Evolutionary conservation across 345 rosid species (phyloP).

Genomic region (Triadica sebifera): DNA sequence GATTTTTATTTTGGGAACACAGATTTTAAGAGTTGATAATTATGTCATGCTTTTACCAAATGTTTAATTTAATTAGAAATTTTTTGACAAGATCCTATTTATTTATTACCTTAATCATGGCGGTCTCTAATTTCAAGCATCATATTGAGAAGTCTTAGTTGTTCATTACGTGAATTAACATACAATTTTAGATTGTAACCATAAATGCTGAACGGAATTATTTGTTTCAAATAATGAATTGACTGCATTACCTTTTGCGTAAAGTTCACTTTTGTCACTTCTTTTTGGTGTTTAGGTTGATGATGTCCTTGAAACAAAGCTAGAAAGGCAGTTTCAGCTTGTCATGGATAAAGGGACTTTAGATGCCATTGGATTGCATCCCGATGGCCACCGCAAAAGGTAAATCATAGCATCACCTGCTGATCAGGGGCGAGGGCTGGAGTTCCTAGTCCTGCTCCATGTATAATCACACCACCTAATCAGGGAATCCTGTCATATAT

Average conservation of each 20-base stretch:
- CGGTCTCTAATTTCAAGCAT: not conserved
- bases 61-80: not conserved
- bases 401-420: conserved; percentile 21
- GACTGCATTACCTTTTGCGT: not conserved
- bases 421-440: not conserved
- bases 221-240: not conserved
- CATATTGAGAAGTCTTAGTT: not conserved
- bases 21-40: not conserved
- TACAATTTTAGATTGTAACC: not conserved
- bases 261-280: not conserved
- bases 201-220: not conserved
- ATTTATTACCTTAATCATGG: not conserved
- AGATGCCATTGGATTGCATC: conserved; percentile 97
- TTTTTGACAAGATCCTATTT: not conserved
- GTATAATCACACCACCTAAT: not conserved
- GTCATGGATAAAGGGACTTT: conserved; percentile 97
- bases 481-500: not conserved
- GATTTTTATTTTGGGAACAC: not conserved
- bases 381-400: conserved; percentile 91
- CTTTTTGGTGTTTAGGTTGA: conserved; percentile 54
- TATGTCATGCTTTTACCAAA: not conserved
- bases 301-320: conserved; percentile 79
- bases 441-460: not conserved
- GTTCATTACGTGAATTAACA: not conserved
- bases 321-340: conserved; percentile 67